Evolutionary conservation across 1,284 basidiomycete genomes (phyloP).

Genomic region (Ustilago xerochloae): DNA sequence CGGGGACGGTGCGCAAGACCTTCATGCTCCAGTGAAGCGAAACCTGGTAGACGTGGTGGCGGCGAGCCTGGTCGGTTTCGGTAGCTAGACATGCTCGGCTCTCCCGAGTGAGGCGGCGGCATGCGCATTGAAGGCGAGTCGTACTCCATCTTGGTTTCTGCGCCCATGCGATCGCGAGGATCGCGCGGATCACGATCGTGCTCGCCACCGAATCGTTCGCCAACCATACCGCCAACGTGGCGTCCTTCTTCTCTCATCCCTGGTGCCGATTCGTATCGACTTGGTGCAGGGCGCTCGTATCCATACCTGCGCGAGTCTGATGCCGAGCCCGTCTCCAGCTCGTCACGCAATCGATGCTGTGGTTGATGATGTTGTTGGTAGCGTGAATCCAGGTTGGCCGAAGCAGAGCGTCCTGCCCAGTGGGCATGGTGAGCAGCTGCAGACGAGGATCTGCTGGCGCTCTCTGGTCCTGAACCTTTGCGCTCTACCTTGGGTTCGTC

Average conservation of each 20-base stretch:
- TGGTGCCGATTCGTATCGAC: conserved; percentile 21
- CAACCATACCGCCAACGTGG: conserved; percentile 29
- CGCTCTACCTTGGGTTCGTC: conserved; percentile 25
- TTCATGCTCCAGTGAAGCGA: conserved; percentile 41
- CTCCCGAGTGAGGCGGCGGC: conserved; percentile 24
- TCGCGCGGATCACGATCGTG: conserved; percentile 28
- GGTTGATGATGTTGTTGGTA: conserved; percentile 11
- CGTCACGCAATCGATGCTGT: conserved; percentile 21
- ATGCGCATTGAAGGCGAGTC: conserved; percentile 31
- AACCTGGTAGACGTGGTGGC: conserved; percentile 40
- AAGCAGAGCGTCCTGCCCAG: conserved; percentile 33
- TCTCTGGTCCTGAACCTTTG: conserved; percentile 27
- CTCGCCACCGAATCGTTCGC: conserved; percentile 23
- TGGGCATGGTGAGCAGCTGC: conserved; percentile 30
- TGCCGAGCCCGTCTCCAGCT: conserved; percentile 1
- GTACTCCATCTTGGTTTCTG: conserved; percentile 32
- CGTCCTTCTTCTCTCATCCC: conserved; percentile 26
- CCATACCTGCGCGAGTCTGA: conserved; percentile 21
- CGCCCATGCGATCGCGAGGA: conserved; percentile 11
- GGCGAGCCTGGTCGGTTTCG: conserved; percentile 26
- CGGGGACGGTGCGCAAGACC: conserved; percentile 21
- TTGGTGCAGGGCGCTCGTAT: conserved; percentile 14
- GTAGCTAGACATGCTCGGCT: conserved; percentile 20
- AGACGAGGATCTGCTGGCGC: conserved; percentile 23
- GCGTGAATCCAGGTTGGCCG: conserved; percentile 26